Base-by-base conservation (phyloP, 192 early-diverging fungal genomes). In the Linnemannia elongata region DNA sequence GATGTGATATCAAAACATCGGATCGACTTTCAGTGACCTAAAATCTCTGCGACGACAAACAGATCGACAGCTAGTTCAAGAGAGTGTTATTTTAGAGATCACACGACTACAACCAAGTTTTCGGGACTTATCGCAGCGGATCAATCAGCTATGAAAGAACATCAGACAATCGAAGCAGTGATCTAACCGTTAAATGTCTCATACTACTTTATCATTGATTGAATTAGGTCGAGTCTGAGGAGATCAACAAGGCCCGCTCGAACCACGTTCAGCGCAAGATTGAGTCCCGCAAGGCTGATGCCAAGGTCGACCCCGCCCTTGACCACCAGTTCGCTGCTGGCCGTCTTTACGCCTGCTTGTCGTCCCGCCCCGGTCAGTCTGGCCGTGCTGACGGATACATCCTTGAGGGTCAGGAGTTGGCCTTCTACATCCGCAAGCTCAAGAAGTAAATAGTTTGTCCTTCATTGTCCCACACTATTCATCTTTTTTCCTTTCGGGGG, bases 391-490 rank as follows among this genome's bases (percentile, higher is more conserved):
- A 99, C 90, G 98, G 98, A 75, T 99, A 99, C 94, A 96, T 99
- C 88, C 93, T 99, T 71, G 98, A 99, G 91, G 98, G 98, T 83
- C 97, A 98, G 95, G 98, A 99, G 93, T 96, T 99, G 83, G 98
- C 99, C 79, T 99, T 99, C 96, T 99, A 99, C 95, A 88, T 87
- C 85, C 85, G 85, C 68, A 87, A 87, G 80, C 80, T 87, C 76
- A 87, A 87, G 85, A 87, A 87, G 85, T 87, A 87, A 86, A 86
- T 60, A 55, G 68, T 72, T 47, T 33, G 9, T 27, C 7, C 75
- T 42, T 22, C 20, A 35, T 68, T n/a, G 27, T 54, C 60, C 60
- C 60, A 45, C 13, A 45, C 44, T 66, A 66, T 72, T 80, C 47
- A 33, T 75, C 38, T 60, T 33, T 52, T 36, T 49, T 45, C 42